A percentile compares a stretch with the other conserved stretches of the same genome.
Conservation (phyloP, 164 flowering plant species). For the Saururus chinensis region DNA sequence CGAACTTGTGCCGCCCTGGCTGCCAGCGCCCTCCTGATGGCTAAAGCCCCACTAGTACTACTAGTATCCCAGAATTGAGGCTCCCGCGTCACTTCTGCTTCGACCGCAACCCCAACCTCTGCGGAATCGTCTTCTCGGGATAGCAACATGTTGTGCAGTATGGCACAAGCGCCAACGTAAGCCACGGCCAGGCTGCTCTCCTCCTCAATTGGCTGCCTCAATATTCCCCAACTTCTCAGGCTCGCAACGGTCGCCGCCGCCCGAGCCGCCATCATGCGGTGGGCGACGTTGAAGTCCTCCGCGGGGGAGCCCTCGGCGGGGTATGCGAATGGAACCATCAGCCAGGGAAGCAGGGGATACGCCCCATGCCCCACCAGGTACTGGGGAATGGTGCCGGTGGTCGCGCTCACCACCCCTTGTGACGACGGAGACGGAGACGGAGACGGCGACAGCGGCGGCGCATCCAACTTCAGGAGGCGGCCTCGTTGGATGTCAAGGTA, state of each 20-base stretch:
- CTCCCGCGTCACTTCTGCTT: conserved; percentile 16
- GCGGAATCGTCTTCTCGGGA: conserved; percentile 70
- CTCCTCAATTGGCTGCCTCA: conserved; percentile 47
- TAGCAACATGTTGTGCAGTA: conserved; percentile 73
- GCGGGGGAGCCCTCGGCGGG: conserved; percentile 29
- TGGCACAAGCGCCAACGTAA: conserved; percentile 67
- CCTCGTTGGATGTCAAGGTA: conserved; percentile 44
- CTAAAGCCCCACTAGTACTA: conserved; percentile 19
- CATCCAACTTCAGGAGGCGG: conserved; percentile 20
- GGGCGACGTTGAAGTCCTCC: conserved; percentile 41
- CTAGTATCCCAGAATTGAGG: conserved; percentile 19
- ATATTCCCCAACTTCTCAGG: conserved; percentile 71
- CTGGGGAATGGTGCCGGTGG: conserved; percentile 29
- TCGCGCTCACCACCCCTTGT: too few relatives aligned
- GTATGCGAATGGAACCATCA: conserved; percentile 48
- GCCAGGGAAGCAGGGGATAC: conserved; percentile 82
- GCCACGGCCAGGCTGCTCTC: conserved; percentile 60
- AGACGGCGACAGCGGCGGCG: too few relatives aligned
- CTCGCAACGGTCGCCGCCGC: conserved; percentile 38
- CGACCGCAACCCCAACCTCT: conserved; percentile 21
- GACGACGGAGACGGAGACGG: too few relatives aligned
- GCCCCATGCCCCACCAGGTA: conserved; percentile 49
- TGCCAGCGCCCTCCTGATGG: conserved; percentile 44
- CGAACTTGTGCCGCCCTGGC: conserved; percentile 18
- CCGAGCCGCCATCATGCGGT: conserved; percentile 24